These are phyloP conservation scores for Aspergillus bridgeri DNA, from an alignment of 495 filamentous ascomycete species.

Conservation along the genomic window DNA sequence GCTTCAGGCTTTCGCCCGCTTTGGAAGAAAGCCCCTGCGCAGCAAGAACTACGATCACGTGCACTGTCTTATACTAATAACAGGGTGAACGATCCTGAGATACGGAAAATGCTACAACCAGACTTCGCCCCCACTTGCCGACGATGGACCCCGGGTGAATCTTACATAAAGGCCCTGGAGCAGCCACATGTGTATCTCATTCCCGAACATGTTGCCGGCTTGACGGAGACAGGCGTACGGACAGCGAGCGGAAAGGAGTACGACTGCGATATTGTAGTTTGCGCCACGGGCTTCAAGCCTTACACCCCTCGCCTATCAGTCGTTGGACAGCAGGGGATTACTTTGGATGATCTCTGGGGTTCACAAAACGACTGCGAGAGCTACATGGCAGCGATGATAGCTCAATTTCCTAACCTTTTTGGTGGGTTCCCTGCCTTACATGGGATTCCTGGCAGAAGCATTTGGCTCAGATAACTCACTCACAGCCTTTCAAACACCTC, in stretches of 20 bases:
- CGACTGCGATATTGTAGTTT: conserved; percentile 14
- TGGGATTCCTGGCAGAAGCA: too few relatives aligned
- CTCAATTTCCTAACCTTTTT: conserved; percentile 13
- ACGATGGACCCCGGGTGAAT: conserved; percentile 15
- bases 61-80: background rate
- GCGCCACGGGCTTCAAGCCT: conserved; percentile 15
- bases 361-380: conserved; percentile 12
- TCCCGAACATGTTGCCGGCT: conserved; percentile 4
- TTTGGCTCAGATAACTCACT: too few relatives aligned
- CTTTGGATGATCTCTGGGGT: conserved; percentile 10
- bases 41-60: background rate
- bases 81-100: conserved; percentile 9
- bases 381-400: conserved; percentile 18
- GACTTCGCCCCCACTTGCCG: conserved; percentile 17
- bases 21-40: background rate
- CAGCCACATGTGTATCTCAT: conserved; percentile 14
- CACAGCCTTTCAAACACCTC: conserved; percentile 11
- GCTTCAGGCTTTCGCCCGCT: background rate
- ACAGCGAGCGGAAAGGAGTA: conserved; percentile 8
- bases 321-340: conserved; percentile 11
- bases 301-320: conserved; percentile 14
- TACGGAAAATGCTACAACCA: conserved; percentile 7
- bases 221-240: conserved; percentile 10
- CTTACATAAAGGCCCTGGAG: conserved; percentile 19
- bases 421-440: conserved; percentile 6